These are phyloP conservation scores for Eucalyptus sp. DNA, from an alignment of 345 rosid species.

Conservation along the genomic window DNA sequence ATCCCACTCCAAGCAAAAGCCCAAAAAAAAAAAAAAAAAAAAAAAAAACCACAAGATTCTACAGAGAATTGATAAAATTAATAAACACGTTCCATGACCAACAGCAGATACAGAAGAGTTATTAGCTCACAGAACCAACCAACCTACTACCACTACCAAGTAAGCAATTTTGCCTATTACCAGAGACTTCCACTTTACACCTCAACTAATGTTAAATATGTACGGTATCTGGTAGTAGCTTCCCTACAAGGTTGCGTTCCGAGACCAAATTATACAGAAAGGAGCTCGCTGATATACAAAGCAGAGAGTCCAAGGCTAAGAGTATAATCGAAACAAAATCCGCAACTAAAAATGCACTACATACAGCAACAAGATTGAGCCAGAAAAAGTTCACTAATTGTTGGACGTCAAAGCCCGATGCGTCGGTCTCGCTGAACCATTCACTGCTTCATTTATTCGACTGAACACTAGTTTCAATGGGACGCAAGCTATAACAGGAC, in stretches of 20 bases:
- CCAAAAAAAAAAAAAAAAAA: too few species aligned
- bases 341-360: not conserved
- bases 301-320: not conserved
- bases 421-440: conserved; percentile 40
- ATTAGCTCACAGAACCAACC: not conserved
- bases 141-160: not conserved
- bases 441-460: conserved; percentile 78
- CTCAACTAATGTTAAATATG: conserved; percentile 1
- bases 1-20: not conserved
- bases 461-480: conserved; percentile 92
- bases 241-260: not conserved
- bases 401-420: not conserved
- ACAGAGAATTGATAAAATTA: not conserved
- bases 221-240: not conserved
- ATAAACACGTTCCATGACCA: not conserved
- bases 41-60: not conserved
- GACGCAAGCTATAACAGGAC: conserved; percentile 65
- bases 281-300: not conserved
- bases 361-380: not conserved
- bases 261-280: not conserved
- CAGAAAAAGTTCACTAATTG: not conserved
- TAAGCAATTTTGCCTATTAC: not conserved
- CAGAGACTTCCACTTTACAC: not conserved
- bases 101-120: not conserved
- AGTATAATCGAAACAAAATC: not conserved